Evolutionary conservation across 169 alveolate species (phyloP), one percentile per base, ranked within the genome.

Genomic region (Eimeria praecox): DNA sequence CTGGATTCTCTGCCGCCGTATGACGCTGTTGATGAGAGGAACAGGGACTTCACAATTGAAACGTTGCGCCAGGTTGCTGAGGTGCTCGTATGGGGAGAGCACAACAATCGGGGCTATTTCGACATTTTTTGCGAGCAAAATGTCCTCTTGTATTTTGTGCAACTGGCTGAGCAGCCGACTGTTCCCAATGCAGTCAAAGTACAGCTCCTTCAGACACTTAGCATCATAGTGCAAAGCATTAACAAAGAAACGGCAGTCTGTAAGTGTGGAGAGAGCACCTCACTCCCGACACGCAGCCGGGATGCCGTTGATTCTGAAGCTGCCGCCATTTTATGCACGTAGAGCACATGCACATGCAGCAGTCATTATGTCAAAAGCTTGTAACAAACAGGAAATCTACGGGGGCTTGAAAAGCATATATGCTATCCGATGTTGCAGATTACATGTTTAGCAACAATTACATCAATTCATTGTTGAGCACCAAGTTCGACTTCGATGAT

Each of bases 61-160:
- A 90, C 85, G 14, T 46, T 95, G 59, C 96, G 96, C 24, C 95
- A 86, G 77, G 90, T 95, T 27, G 95, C 96, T 14, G 96, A 95
- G 66, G 87, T 95, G 64, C 91, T 95, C 46, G 95, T 80, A 42
- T 95, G 96, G 96, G 96, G 96, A 10, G 96, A 95, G 64, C 86
- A 80, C 35, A 89, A 95, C 92, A 82, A 95, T 42, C 92, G 87
- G 12, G 88, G 86, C 4, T 95, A 86, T 86, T 95, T 95, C 66
- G 95, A 90, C 77, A 46, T 75, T 33, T 95, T 95, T 90, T 95
- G 96, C 93, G 96, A 95, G 83, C 92, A 95, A 40, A 95, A 95
- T 56, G 83, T 95, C 64, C 88, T 95, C 20, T 86, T 95, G 10
- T 95, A 80, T 27, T 95, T 88, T 66, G 93, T 88, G n/a, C 77